Base-by-base conservation (phyloP, 2,329 filamentous ascomycete species). In the Neonectria neomacrospora region DNA sequence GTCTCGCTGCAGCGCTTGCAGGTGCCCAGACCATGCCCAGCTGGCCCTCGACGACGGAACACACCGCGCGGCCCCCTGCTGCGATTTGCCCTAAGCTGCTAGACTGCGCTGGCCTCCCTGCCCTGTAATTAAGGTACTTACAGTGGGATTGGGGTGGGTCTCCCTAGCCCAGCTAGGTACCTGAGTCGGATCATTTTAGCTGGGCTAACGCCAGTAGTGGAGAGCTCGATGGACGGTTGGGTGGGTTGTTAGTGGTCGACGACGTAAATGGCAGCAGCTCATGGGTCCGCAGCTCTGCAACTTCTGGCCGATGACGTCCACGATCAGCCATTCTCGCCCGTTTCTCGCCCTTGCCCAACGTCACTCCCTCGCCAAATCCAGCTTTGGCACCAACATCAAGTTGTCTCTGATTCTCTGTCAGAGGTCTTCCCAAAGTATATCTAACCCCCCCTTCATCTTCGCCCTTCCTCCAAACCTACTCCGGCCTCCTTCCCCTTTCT, bases 301-400 rank as follows among this genome's bases (percentile, higher is more conserved):
- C 67, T 54, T 47, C 65, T 67, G 63, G 45, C 63, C 58, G 66
- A 78, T 78, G 76, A 78, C 76, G 76, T 76, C 74, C 67, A 73
- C 67, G 71, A 74, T 73, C 70, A 72, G 51, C 59, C 50, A 39
- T 52, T 39, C 61, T 65, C 66, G 65, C 70, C 47, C 54, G 52
- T 34, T 58, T 32, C 61, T 67, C 67, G 68, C 71, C 66, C 72
- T 70, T 66, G 68, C 67, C 67, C 69, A 77, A 77, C 76, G 76
- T 78, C 76, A 78, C 76, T 71, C 57, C 65, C 68, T 42, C 34
- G 9, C 23, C 41, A 3, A 45, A 34, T 20, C 23, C 12, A 7
- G 28, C 16, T 9, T 18, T 30, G 37, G 23, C n/a, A 26, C 16
- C 34, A 16, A 5, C 16, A 8, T 12, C 42, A 23, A 22, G 20